A percentile compares a stretch with the other conserved stretches of the same genome.
These are phyloP conservation scores for Bacterosira constricta DNA, from an alignment of 108 stramenopile species.

Conservation along the genomic window DNA sequence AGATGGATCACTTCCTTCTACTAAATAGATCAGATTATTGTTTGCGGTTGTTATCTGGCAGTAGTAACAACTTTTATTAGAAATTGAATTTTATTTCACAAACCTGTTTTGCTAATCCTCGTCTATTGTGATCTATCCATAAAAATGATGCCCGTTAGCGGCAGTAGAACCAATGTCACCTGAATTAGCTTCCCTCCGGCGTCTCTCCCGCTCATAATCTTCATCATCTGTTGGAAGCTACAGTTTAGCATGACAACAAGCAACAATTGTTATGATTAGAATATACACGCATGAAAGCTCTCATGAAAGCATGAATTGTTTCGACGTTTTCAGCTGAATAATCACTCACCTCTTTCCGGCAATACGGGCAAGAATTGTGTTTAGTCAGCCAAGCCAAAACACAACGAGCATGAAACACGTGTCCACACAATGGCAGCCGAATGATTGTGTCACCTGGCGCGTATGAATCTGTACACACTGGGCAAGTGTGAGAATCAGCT, in stretches of 20 bases:
- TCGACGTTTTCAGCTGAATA: too few species aligned
- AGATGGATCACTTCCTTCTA: slow-evolving; percentile 56
- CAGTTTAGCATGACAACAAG: too few species aligned
- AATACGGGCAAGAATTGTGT: slow-evolving; percentile 88
- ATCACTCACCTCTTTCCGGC: slow-evolving; percentile 75
- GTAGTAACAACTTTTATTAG: neutral
- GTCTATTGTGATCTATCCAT: slow-evolving; percentile 7
- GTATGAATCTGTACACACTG: slow-evolving; percentile 71
- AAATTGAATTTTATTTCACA: neutral
- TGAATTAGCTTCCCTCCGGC: slow-evolving; percentile 33
- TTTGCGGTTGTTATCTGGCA: neutral
- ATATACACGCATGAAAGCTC: too few species aligned
- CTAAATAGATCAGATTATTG: too few species aligned
- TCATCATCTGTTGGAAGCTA: slow-evolving; percentile 88
- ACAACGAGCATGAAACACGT: slow-evolving; percentile 87
- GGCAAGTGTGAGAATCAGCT: slow-evolving; percentile 53
- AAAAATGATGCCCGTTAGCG: slow-evolving; percentile 15
- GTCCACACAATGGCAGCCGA: slow-evolving; percentile 73
- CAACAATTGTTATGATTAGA: too few species aligned
- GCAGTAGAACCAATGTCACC: neutral
- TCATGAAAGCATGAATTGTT: too few species aligned
- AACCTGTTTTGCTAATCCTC: neutral
- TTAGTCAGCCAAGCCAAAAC: slow-evolving; percentile 70
- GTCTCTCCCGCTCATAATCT: slow-evolving; percentile 73
- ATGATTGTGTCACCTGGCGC: slow-evolving; percentile 59